Base-by-base conservation (phyloP, 1,284 basidiomycete genomes). In the Marasmius sp. region DNA sequence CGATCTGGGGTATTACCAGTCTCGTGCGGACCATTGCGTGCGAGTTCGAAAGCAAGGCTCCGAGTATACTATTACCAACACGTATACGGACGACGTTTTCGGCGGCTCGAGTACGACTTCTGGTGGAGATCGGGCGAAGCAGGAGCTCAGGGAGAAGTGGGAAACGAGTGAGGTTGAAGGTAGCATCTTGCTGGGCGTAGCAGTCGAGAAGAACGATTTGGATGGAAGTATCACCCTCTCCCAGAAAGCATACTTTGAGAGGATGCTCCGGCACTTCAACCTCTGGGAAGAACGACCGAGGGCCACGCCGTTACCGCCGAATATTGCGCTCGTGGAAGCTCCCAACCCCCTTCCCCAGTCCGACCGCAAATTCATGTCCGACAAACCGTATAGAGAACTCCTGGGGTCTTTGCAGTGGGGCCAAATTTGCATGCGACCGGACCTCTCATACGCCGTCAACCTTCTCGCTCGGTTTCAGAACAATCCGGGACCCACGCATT, bases 381-480 rank as follows among this genome's bases (percentile, higher is more conserved):
- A 41, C 1, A 62, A 54, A 39, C 61, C 61, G 1, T 63, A 56
- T 38, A 33, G 53, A 3, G 16, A 10, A 18, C 16, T 60, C 1
- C 51, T 60, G 0, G 58, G 58, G 0, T 45, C 39, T 2, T 20
- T 58, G 0, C 11, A 38, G 20, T n/a, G 60, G 60, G 20, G 50
- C 4, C n/a, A 33, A n/a, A 18, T 27, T 1, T 52, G 33, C 9
- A 72, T 69, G 0, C 49, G 71, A 18, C 71, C 71, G 8, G 72
- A 75, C 60, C 67, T 75, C 11, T 49, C 68, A 1, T 73, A 65
- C 59, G 64, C 72, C 0, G 67, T 68, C 5, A 59, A 58, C 18
- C 11, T 59, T 4, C 65, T 74, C 2, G 65, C 66, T 1, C 65
- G 64, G 14, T 72, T 66, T 57, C 58, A 52, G 38, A 51, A 54